phyloP scores from a whole-genome alignment of 1,284 basidiomycete genomes.

The Irpex sp. region DNA sequence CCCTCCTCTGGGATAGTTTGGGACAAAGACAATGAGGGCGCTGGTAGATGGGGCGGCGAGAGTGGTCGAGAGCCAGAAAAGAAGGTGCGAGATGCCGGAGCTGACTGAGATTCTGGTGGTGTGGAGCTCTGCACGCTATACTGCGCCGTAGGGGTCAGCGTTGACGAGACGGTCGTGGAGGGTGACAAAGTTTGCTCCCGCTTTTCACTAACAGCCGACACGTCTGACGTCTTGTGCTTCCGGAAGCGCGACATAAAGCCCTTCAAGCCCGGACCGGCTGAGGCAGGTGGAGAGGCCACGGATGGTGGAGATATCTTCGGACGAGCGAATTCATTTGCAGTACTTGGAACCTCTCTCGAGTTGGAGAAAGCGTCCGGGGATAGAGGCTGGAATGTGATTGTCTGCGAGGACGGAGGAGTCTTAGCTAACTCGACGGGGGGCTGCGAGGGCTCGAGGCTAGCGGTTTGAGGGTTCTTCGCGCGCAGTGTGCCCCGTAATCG shows the following conservation, averaged over 20 bases:
- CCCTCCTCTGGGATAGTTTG: slow-evolving; percentile 15
- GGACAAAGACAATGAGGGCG: slow-evolving; percentile 10
- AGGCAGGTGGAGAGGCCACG: slow-evolving; percentile 55
- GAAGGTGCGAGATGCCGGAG: slow-evolving; percentile 19
- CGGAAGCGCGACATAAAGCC: slow-evolving; percentile 79
- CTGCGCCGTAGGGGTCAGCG: neutral
- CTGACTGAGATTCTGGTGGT: slow-evolving; percentile 20
- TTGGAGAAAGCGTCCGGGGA: slow-evolving; percentile 14
- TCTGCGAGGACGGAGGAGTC: slow-evolving; percentile 20
- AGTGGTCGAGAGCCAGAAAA: slow-evolving; percentile 13
- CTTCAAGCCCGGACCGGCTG: slow-evolving; percentile 67
- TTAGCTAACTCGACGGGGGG: slow-evolving; percentile 35
- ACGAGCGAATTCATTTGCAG: slow-evolving; percentile 47
- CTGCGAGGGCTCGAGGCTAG: slow-evolving; percentile 50
- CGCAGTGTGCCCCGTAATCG: slow-evolving; percentile 66
- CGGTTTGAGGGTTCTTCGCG: slow-evolving; percentile 46
- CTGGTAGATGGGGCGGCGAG: slow-evolving; percentile 20
- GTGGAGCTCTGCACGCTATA: slow-evolving; percentile 5
- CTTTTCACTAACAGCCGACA: slow-evolving; percentile 17
- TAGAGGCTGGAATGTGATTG: slow-evolving; percentile 19
- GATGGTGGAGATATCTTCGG: slow-evolving; percentile 42
- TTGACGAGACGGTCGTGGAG: slow-evolving; percentile 10
- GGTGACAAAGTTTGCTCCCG: slow-evolving; percentile 13
- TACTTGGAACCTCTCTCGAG: slow-evolving; percentile 29
- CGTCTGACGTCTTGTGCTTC: slow-evolving; percentile 49